Evolutionary conservation across 192 early-diverging fungal genomes (phyloP).

Genomic region (Linderina pennispora): DNA sequence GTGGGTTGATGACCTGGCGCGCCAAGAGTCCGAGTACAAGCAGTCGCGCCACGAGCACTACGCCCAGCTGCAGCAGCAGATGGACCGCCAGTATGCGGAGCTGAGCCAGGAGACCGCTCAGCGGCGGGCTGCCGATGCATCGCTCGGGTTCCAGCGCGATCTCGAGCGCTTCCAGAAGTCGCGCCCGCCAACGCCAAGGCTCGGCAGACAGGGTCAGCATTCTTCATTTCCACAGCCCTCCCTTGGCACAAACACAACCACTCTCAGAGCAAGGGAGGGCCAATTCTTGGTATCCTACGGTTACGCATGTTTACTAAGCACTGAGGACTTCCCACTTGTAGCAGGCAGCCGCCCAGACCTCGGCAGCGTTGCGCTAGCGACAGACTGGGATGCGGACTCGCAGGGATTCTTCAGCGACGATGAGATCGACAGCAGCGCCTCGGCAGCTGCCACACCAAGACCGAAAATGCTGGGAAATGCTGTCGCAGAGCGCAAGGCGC

Average conservation of each 20-base stretch:
- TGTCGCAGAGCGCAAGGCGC: no score
- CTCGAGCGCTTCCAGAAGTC: constrained; percentile 18
- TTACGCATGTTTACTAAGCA: no score
- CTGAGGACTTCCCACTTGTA: no score
- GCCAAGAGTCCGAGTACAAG: constrained; percentile 17
- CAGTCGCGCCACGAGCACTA: constrained; percentile 30
- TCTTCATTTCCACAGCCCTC: neutral
- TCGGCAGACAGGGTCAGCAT: no score
- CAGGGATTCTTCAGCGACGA: constrained; percentile 20
- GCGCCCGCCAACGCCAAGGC: no score
- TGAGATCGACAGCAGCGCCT: neutral
- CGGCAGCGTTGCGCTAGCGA: no score
- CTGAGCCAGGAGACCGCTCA: constrained; percentile 17
- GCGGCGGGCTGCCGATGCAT: constrained; percentile 23
- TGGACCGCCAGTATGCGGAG: constrained; percentile 42
- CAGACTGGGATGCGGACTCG: constrained; percentile 6
- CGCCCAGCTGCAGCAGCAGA: constrained; percentile 23
- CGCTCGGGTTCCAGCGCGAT: constrained; percentile 38
- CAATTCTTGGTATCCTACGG: no score
- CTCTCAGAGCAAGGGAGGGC: no score
- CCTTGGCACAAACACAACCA: no score
- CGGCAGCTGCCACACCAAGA: no score
- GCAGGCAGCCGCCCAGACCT: no score
- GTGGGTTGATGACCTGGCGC: constrained; percentile 16
- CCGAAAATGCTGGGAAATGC: no score